Evolutionary conservation across 1,284 basidiomycete species (phyloP), one percentile per base, ranked within the genome.

Genomic region (Austroboletus niveus): DNA sequence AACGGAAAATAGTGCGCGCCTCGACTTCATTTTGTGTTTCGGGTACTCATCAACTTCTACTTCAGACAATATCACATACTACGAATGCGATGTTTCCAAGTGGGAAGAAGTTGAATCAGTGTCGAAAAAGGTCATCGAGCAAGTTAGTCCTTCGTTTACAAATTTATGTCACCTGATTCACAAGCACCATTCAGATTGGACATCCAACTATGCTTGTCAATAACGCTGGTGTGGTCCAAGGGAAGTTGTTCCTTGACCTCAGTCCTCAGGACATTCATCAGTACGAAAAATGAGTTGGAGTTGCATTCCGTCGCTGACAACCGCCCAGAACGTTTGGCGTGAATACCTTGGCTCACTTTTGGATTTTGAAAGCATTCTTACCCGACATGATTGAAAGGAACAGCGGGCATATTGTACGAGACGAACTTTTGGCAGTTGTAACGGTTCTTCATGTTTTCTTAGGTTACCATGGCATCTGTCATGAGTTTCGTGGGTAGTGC

Each of bases 151-250:
- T 41, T 40, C 34, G 22, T 22, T 30, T 17, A 14, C 36, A 38
- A 36, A 30, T 44, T 3, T 40, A 15, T 15, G 7, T 15, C 11
- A 40, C 38, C 38, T 24, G 45, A 51, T 50, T 55, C 22, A 47
- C 42, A 4, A 36, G 30, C 44, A 42, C 45, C 3, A 27, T 47
- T n/a, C 61, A 94, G 90, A 75, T 95, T 48, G 94, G 94, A 7
- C 79, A 89, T 48, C 91, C 94, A 1, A 96, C 96, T 0, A 80
- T 98, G 31, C 72, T 99, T 14, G 77, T 99, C 63, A 98, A 98
- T 73, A 98, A 98, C 63, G 96, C 96, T 1, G 96, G 94, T n/a
- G 84, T 98, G 49, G 91, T 92, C 31, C 88, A 94, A 69, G 94
- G 94, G 30, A 94, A 93, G 63, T 74, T 87, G 1, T 73, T 98